These are phyloP conservation scores for Piper longum DNA, from an alignment of 164 flowering plant genomes.

Conservation along the genomic window DNA sequence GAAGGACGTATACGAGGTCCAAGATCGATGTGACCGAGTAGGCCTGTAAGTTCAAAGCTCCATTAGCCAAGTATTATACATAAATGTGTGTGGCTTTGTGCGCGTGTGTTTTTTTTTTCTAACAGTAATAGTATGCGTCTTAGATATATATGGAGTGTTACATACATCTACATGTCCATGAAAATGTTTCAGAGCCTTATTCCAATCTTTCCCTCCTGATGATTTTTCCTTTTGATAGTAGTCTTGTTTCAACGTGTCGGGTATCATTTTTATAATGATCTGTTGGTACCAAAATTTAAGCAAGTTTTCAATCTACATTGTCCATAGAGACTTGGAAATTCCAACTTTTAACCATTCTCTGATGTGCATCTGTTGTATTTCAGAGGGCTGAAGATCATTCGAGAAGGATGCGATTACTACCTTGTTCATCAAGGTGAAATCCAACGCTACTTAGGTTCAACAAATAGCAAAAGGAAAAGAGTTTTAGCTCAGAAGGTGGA, in stretches of 20 bases:
- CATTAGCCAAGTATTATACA: too few relatives aligned
- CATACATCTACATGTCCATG: too few relatives aligned
- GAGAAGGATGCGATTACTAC: constrained; percentile 58
- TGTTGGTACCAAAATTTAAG: neutral
- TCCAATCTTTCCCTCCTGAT: too few relatives aligned
- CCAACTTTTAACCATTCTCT: neutral
- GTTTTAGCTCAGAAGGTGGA: constrained; percentile 11
- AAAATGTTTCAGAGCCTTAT: too few relatives aligned
- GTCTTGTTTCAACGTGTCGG: too few relatives aligned
- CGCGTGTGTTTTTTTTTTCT: too few relatives aligned
- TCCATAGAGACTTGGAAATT: neutral
- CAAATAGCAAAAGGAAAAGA: constrained; percentile 15
- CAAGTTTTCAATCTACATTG: neutral
- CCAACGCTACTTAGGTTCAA: constrained; percentile 48
- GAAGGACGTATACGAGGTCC: constrained; percentile 58
- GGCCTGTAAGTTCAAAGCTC: constrained; percentile 43
- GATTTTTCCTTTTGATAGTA: too few relatives aligned
- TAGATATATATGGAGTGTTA: too few relatives aligned
- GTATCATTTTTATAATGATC: neutral
- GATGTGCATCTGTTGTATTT: neutral
- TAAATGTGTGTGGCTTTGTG: too few relatives aligned
- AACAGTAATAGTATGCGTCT: too few relatives aligned
- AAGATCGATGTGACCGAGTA: constrained; percentile 65
- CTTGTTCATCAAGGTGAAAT: constrained; percentile 60
- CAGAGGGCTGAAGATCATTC: constrained; percentile 65